Base-by-base conservation (phyloP, 2,329 filamentous ascomycete genomes). In the Calonectria crousiana region DNA sequence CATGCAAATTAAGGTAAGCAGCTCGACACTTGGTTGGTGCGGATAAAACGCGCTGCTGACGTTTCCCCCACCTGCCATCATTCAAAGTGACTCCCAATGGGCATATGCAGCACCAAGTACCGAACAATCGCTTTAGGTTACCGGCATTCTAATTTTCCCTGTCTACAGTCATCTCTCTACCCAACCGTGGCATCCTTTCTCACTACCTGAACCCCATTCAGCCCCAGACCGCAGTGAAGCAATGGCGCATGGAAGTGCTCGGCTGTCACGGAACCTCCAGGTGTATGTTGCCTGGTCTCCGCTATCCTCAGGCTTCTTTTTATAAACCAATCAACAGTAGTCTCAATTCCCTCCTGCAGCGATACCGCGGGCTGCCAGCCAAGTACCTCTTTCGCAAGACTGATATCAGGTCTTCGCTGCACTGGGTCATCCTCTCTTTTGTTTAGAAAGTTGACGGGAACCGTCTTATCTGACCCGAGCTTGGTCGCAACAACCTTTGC, bases 281-380 rank as follows among this genome's bases (percentile, higher is more conserved):
- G 5, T 18, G 6, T 26, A n/a, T 26, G 20, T 16, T 18, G 13
- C 20, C 18, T 60, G 8, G 1, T n/a, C 20, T 62, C 56, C 8
- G 23, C 38, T 3, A 2, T 14, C 6, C 14, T 9, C 14, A 10
- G 56, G 16, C 14, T 60, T 38, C n/a, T 71, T 1, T 76, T 52
- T 3, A 78, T 76, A 16, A 78, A 78, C 77, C 77, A 78, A 3
- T 78, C 77, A 8, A 78, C 67, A 0, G 77, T 78, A 0, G 32
- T 28, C 32, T 76, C 62, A 1, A 78, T 70, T 0, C 77, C 77
- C 0, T 78, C 77, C 16, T 78, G 69, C 1, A 78, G 16, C 1
- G 69, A 28, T 0, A 78, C 65, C 11, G 32, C 67, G 0, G 77
- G 77, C 16, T 62, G 72, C 75, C 75, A 78, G 0, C 74, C 75